phyloP scores from a whole-genome alignment of 306 rosid genomes.

The Malus fusca region DNA sequence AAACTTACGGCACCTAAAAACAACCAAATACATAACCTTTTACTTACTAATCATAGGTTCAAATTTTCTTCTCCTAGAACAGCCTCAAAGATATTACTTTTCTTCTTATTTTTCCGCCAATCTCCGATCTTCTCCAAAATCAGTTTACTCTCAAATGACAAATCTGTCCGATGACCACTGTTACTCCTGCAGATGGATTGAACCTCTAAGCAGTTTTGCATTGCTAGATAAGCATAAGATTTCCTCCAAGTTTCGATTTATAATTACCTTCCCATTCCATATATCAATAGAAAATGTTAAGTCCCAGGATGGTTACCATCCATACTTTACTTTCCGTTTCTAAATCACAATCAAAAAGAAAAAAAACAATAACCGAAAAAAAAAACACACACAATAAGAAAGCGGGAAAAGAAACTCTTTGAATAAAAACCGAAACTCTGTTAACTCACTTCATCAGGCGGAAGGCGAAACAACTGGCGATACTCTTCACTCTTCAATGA shows the following conservation, averaged over 20 bases:
- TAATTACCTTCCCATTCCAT: neutral
- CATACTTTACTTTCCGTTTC: neutral
- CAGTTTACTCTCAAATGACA: neutral
- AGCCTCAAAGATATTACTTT: neutral
- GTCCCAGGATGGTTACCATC: neutral
- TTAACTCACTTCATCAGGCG: constrained; percentile 71
- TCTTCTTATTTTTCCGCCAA: neutral
- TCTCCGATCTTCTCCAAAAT: neutral
- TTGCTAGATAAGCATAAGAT: neutral
- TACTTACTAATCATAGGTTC: neutral
- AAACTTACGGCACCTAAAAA: neutral
- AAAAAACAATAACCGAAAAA: neutral
- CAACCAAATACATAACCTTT: neutral
- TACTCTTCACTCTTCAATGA: constrained; percentile 82
- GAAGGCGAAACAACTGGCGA: constrained; percentile 91
- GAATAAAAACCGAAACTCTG: constrained; percentile 4
- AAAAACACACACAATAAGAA: neutral
- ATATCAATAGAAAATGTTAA: neutral
- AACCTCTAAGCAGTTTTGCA: neutral
- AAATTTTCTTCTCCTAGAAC: neutral
- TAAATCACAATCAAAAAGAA: neutral
- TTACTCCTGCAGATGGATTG: neutral
- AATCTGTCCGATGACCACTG: neutral
- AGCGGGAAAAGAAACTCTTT: neutral
- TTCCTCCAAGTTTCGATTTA: neutral